Evolutionary conservation across 805 yeast genomes (phyloP), one percentile per base, ranked within the genome.

Genomic region (Candida hungchunana): DNA sequence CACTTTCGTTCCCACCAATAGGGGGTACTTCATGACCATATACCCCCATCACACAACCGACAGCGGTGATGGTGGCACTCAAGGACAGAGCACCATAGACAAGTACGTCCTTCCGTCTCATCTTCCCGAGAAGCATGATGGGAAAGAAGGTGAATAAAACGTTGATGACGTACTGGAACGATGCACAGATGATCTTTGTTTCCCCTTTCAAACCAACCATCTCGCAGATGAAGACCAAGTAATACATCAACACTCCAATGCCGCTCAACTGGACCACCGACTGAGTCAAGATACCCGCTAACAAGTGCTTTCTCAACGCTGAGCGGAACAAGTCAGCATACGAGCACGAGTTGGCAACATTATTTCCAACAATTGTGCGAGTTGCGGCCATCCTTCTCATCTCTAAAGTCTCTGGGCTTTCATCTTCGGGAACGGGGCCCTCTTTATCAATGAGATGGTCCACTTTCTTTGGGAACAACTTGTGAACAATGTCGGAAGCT

Each of bases 51-150:
- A 68, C 31, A 2, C 42, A 35, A 8, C 67, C 66, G 27, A 72
- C 56, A 0, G 59, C 35, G 0, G 51, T 34, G 46, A 64, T 66
- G 7, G 69, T 51, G 2, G 55, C 5, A 0, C 69, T 62, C 18
- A 71, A 50, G 1, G 66, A 48, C 14, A 53, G 27, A 18, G 64
- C 44, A 1, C 79, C 81, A 46, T 63, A 66, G 1, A 66, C 58
- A 15, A 73, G 51, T 7, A 64, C 56, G 43, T 70, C 75, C 39
- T 69, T 72, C 36, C 80, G 59, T 51, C 72, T 56, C 32, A 71
- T 53, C 20, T 53, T 57, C 43, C 71, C 75, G 12, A 74, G 47
- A 27, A 64, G 52, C 7, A 64, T 21, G 1, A 72, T 54, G 2
- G 79, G 79, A 18, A 73, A 39, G 5, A 66, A 34, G 0, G 74